Evolutionary conservation across 202 grass and related monocot genomes (phyloP).

Genomic region (Alloteropsis angusta): DNA sequence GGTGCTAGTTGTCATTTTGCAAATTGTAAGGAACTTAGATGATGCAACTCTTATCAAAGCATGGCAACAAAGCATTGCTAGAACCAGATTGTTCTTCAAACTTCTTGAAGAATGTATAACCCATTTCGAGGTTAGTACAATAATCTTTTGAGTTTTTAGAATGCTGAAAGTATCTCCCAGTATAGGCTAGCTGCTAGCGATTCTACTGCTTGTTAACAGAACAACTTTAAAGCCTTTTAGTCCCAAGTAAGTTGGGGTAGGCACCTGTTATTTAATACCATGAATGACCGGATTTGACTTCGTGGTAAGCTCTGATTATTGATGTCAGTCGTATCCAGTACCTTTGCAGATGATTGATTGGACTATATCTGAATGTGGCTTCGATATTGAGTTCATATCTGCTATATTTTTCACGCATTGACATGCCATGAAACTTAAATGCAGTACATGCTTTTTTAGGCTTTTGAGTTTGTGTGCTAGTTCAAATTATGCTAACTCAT

Average conservation of each 20-base stretch:
- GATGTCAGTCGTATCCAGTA: not conserved
- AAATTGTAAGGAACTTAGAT: slow-evolving; percentile 97
- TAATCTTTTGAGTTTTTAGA: not conserved
- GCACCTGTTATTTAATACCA: not conserved
- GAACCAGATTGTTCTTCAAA: slow-evolving; percentile 97
- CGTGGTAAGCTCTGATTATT: not conserved
- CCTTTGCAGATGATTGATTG: not conserved
- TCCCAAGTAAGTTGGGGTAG: not conserved
- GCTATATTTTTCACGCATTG: slow-evolving; percentile 6
- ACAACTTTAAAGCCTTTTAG: not conserved
- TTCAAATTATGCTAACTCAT: not conserved
- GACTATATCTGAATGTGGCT: slow-evolving; percentile 13
- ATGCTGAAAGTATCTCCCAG: not conserved
- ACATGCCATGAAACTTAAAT: not conserved
- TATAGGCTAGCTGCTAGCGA: not conserved
- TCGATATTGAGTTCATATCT: not conserved
- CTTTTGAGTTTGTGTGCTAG: not conserved
- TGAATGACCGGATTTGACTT: not conserved
- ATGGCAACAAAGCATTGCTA: slow-evolving; percentile 96
- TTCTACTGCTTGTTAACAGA: not conserved
- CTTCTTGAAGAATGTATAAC: slow-evolving; percentile 95
- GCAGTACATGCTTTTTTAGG: not conserved
- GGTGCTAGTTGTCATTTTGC: slow-evolving; percentile 90
- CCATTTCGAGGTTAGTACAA: slow-evolving; percentile 83
- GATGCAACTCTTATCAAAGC: slow-evolving; percentile 91